phyloP scores from a whole-genome alignment of 352 stramenopile genomes.

The Globisporangium spiculum region DNA sequence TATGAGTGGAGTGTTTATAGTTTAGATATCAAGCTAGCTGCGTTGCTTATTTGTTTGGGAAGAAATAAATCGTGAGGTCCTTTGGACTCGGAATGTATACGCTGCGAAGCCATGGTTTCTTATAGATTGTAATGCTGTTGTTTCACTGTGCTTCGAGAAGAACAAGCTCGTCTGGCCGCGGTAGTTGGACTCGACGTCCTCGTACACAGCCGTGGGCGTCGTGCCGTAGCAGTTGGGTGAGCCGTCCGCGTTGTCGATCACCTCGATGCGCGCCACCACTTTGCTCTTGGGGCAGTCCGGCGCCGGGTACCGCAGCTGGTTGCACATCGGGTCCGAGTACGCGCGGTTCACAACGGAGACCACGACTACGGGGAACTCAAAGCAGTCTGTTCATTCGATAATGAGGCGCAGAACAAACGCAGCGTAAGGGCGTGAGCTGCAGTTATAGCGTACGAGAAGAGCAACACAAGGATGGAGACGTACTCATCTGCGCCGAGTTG shows the following conservation, averaged over 20 bases:
- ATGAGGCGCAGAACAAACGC: no score
- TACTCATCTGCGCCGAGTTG: no score
- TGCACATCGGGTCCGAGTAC: constrained; percentile 43
- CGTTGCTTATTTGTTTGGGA: no score
- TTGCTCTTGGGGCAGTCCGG: constrained; percentile 46
- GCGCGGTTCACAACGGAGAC: constrained; percentile 37
- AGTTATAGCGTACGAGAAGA: no score
- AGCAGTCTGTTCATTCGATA: constrained; percentile 30
- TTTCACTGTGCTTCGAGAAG: constrained; percentile 50
- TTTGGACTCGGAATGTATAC: no score
- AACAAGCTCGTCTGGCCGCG: constrained; percentile 59
- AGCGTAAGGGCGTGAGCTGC: no score
- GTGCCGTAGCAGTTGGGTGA: constrained; percentile 42
- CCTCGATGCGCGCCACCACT: constrained; percentile 42
- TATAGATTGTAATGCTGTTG: no score
- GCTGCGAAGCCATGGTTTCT: no score
- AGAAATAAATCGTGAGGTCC: no score
- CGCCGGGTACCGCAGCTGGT: constrained; percentile 38
- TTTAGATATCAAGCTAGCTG: no score
- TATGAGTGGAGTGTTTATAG: no score
- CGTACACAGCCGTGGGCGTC: constrained; percentile 32
- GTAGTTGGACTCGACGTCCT: constrained; percentile 39
- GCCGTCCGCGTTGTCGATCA: constrained; percentile 45
- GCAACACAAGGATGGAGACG: no score
- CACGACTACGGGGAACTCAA: constrained; percentile 48